Evolutionary conservation across 768 basidiomycete species (phyloP).

Genomic region (Suillus cothurnatus): DNA sequence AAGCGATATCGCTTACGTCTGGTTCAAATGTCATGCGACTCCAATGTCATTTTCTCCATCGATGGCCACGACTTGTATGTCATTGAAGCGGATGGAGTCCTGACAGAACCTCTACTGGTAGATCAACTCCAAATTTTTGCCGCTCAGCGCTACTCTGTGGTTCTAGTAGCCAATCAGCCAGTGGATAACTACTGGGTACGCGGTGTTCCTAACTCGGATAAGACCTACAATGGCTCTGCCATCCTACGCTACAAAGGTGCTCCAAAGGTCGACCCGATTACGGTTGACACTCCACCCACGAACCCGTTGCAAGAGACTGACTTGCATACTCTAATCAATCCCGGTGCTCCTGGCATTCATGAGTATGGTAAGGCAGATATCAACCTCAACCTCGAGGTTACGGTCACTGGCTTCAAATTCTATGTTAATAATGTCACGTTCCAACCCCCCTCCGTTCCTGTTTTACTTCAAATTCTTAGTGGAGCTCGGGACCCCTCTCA

Average conservation of each 20-base stretch:
- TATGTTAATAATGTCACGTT: conserved; percentile 18
- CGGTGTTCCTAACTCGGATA: conserved; percentile 31
- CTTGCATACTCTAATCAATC: conserved; percentile 25
- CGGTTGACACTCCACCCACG: conserved; percentile 24
- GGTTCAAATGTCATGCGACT: conserved; percentile 43
- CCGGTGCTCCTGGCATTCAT: conserved; percentile 40
- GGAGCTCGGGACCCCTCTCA: conserved; percentile 35
- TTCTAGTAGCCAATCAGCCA: conserved; percentile 34
- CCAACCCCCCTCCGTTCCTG: conserved; percentile 38
- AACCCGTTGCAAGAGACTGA: conserved; percentile 35
- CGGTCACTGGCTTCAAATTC: conserved; percentile 9
- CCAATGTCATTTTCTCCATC: conserved; percentile 45
- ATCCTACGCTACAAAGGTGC: conserved; percentile 54
- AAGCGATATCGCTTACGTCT: conserved; percentile 42
- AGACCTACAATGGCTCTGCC: conserved; percentile 46
- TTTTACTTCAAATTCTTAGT: conserved; percentile 46
- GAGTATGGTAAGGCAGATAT: conserved; percentile 42
- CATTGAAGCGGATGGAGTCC: conserved; percentile 49
- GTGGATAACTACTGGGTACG: conserved; percentile 51
- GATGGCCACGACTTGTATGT: conserved; percentile 46
- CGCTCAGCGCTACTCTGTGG: conserved; percentile 34
- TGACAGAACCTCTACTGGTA: conserved; percentile 40
- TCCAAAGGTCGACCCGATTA: conserved; percentile 39
- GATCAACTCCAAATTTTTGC: conserved; percentile 42
- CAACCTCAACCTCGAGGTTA: conserved; percentile 27